A percentile compares a stretch with the other conserved stretches of the same genome.
Conservation (phyloP, 176 grass and related monocot genomes). For the Sorghum bicolor region Sorghum_bicolor_NCBIv3 NC_012871.2:70960501-70961000, state of each 20-base stretch:
- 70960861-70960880: not conserved
- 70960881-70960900: not conserved
- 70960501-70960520: conserved; percentile 10
- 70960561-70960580: conserved; percentile 17
- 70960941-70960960: not conserved
- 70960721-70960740: conserved; percentile 4
- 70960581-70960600: not conserved
- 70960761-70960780: conserved; percentile 14
- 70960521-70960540: not conserved
- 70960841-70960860: conserved; percentile 21
- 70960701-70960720: too few relatives aligned
- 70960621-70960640: conserved; percentile 12
- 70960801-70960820: conserved; percentile 37
- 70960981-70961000: too few relatives aligned
- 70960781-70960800: conserved; percentile 12
- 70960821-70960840: conserved; percentile 26
- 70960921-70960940: not conserved
- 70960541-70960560: not conserved
- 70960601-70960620: conserved; percentile 20
- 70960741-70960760: conserved; percentile 1
- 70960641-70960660: not conserved
- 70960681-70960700: too few relatives aligned
- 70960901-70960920: not conserved
- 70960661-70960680: too few relatives aligned
- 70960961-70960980: not conserved